Conservation (phyloP, 768 basidiomycete genomes). For the Calocybe indica region DNA sequence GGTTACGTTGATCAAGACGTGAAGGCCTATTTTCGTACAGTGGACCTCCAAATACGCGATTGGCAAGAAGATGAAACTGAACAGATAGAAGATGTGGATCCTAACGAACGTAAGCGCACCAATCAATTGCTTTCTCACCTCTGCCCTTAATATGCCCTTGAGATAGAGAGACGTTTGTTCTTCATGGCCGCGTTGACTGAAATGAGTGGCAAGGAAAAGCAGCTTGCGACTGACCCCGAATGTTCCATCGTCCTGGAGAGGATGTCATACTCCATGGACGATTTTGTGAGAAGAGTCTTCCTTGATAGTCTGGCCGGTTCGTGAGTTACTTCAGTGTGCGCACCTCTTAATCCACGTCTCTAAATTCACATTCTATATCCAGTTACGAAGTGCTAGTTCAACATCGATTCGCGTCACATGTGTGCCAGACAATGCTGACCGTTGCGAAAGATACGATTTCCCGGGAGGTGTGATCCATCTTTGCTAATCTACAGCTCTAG, state of each 20-base stretch:
- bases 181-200: conserved; percentile 79
- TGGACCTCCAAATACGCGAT: conserved; percentile 80
- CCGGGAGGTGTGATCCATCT: conserved; percentile 49
- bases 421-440: conserved; percentile 82
- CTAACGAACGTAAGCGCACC: conserved; percentile 57
- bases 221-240: conserved; percentile 89
- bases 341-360: not conserved
- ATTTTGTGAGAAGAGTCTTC: conserved; percentile 90
- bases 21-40: conserved; percentile 88
- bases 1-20: conserved; percentile 86
- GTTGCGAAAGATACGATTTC: conserved; percentile 58
- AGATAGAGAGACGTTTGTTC: conserved; percentile 66
- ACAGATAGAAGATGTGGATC: conserved; percentile 42
- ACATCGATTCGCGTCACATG: conserved; percentile 94
- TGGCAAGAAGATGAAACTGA: conserved; percentile 53
- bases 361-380: not conserved
- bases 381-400: conserved; percentile 62
- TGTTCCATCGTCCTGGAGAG: conserved; percentile 88
- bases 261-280: conserved; percentile 90
- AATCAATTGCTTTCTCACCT: not conserved
- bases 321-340: conserved; percentile 42
- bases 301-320: conserved; percentile 83
- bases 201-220: conserved; percentile 83
- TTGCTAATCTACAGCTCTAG: not conserved
- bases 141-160: too few relatives aligned